Percentiles rank a stretch among this genome's conserved stretches.
phyloP scores from a whole-genome alignment of 345 rosid genomes.

The Citrus reticulata region DNA sequence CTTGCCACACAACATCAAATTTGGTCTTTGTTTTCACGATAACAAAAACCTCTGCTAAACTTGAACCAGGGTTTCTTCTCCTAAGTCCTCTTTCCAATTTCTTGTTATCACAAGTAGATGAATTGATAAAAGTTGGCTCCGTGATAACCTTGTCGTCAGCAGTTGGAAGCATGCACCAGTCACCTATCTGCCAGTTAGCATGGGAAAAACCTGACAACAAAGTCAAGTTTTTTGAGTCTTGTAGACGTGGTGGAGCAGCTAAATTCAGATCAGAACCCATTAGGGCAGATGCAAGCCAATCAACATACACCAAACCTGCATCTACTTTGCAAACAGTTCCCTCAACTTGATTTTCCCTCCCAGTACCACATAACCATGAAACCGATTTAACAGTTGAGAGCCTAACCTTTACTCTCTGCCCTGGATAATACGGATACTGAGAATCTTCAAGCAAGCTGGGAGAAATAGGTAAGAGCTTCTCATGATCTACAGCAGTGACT shows the following conservation, averaged over 20 bases:
- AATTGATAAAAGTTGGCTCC: slow-evolving; percentile 22
- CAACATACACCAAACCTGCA: slow-evolving; percentile 64
- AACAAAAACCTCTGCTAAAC: slow-evolving; percentile 40
- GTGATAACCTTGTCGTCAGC: slow-evolving; percentile 24
- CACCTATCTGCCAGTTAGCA: slow-evolving; percentile 93
- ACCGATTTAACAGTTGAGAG: slow-evolving; percentile 46
- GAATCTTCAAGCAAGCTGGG: slow-evolving; percentile 68
- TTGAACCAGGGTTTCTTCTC: slow-evolving; percentile 27
- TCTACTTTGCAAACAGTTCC: slow-evolving; percentile 72
- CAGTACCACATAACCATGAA: slow-evolving; percentile 72
- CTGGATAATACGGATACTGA: slow-evolving; percentile 64
- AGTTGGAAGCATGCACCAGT: slow-evolving; percentile 72
- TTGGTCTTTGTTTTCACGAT: slow-evolving; percentile 59
- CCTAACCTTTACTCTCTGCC: slow-evolving; percentile 74
- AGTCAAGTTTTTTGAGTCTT: slow-evolving; percentile 52
- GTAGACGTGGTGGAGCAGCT: slow-evolving; percentile 49
- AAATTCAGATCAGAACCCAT: slow-evolving; percentile 29
- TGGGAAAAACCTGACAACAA: slow-evolving; percentile 61
- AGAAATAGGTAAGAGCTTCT: slow-evolving; percentile 53
- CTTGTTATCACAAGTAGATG: slow-evolving; percentile 17
- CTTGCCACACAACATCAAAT: slow-evolving; percentile 90
- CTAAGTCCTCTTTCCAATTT: slow-evolving; percentile 33
- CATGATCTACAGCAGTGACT: slow-evolving; percentile 52
- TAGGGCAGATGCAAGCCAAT: slow-evolving; percentile 72
- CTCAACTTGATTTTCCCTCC: slow-evolving; percentile 55